phyloP scores from a whole-genome alignment of 164 flowering plant genomes.

The Piper betle region DNA sequence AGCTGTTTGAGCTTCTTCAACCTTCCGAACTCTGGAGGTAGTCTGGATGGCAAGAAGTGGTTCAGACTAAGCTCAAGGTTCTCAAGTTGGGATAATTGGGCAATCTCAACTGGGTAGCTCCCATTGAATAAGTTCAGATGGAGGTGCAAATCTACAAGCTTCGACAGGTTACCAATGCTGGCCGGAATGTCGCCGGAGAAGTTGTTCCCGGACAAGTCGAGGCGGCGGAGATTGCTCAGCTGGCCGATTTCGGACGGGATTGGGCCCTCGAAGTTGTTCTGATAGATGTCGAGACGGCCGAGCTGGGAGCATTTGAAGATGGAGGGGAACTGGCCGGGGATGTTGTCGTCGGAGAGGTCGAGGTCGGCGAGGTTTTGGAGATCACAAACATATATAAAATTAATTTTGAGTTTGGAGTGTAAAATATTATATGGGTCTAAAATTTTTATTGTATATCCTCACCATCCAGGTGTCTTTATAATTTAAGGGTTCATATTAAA shows the following conservation, averaged over 20 bases:
- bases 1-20: constrained; percentile 35
- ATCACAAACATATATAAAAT: constrained; percentile 41
- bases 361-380: constrained; percentile 33
- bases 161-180: constrained; percentile 27
- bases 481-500: too few relatives aligned
- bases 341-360: constrained; percentile 27
- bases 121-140: constrained; percentile 39
- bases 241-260: constrained; percentile 48
- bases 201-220: constrained; percentile 44
- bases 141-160: constrained; percentile 19
- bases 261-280: constrained; percentile 43
- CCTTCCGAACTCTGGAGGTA: constrained; percentile 36
- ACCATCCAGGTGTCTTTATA: too few relatives aligned
- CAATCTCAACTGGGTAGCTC: constrained; percentile 44
- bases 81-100: constrained; percentile 41
- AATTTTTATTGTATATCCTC: too few relatives aligned
- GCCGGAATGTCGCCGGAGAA: constrained; percentile 64
- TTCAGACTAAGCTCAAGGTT: constrained; percentile 10
- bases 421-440: too few relatives aligned
- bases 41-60: constrained; percentile 18
- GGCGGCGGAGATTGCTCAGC: constrained; percentile 19
- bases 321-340: constrained; percentile 51
- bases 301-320: constrained; percentile 49
- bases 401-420: too few relatives aligned
- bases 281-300: constrained; percentile 34